Evolutionary conservation across 164 flowering plant genomes (phyloP).

Genomic region (Magnolia sinica): DNA sequence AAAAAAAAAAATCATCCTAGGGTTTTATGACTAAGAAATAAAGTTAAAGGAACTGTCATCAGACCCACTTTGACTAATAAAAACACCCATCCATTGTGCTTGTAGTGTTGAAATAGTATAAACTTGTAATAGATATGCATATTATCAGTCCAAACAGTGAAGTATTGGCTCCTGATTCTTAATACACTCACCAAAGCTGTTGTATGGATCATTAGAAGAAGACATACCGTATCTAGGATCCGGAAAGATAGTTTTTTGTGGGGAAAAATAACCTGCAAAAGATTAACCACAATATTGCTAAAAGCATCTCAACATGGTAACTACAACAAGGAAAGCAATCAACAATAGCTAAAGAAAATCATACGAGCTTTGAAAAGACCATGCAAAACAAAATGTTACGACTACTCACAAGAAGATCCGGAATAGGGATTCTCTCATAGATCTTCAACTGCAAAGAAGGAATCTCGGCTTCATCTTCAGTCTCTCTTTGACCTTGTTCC

Average conservation of each 20-base stretch:
- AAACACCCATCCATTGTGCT: neutral
- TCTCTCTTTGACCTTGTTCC: constrained; percentile 32
- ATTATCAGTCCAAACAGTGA: neutral
- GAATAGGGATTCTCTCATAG: constrained; percentile 87
- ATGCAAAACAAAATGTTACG: neutral
- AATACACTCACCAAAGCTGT: too few species aligned
- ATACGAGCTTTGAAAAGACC: neutral
- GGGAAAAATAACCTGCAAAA: constrained; percentile 87
- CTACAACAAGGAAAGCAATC: neutral
- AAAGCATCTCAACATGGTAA: neutral
- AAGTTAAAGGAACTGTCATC: neutral
- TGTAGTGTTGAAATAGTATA: neutral
- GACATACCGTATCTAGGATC: constrained; percentile 85
- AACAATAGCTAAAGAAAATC: neutral
- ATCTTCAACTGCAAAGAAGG: constrained; percentile 77
- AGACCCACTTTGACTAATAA: neutral
- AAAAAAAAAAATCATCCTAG: too few species aligned
- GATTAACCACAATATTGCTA: neutral
- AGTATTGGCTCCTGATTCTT: neutral
- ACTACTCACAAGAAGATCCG: constrained; percentile 80
- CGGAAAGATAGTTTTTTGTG: constrained; percentile 95
- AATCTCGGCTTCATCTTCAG: constrained; percentile 27
- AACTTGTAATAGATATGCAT: neutral
- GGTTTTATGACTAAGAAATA: too few species aligned
- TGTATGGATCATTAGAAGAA: neutral